phyloP scores from a whole-genome alignment of 768 basidiomycete genomes.

The Lactarius hatsudake region DNA sequence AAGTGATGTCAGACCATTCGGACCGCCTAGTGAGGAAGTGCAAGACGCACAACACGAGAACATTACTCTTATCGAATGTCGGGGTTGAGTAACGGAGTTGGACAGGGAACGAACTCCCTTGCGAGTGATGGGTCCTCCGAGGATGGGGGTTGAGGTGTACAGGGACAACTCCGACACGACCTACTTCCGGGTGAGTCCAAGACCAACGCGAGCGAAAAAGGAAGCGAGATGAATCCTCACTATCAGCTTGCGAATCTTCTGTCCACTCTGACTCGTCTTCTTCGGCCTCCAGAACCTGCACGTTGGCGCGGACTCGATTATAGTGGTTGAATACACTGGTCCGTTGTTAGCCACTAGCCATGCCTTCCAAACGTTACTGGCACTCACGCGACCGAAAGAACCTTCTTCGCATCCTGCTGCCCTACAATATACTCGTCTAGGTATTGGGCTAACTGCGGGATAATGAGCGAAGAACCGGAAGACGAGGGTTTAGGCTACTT shows the following conservation, averaged over 20 bases:
- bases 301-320: conserved; percentile 77
- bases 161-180: conserved; percentile 40
- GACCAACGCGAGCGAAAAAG: background rate
- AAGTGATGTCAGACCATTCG: background rate
- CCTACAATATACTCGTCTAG: conserved; percentile 89
- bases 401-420: conserved; percentile 90
- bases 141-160: conserved; percentile 65
- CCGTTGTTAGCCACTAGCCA: background rate
- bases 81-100: conserved; percentile 46
- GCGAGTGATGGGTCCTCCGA: conserved; percentile 26
- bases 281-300: conserved; percentile 47
- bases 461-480: conserved; percentile 5
- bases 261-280: conserved; percentile 34
- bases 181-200: conserved; percentile 4
- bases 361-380: conserved; percentile 1
- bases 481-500: conserved; percentile 35
- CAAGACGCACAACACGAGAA: conserved; percentile 76
- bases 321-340: conserved; percentile 92
- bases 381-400: conserved; percentile 88
- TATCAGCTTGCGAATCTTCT: conserved; percentile 29
- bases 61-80: conserved; percentile 93
- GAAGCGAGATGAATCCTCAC: conserved; percentile 30
- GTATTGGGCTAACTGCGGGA: conserved; percentile 69
- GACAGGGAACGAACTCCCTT: conserved; percentile 31
- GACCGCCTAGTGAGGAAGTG: conserved; percentile 24